phyloP scores from a whole-genome alignment of 2,329 filamentous ascomycete genomes.

The Trichophaea hybrida region DNA sequence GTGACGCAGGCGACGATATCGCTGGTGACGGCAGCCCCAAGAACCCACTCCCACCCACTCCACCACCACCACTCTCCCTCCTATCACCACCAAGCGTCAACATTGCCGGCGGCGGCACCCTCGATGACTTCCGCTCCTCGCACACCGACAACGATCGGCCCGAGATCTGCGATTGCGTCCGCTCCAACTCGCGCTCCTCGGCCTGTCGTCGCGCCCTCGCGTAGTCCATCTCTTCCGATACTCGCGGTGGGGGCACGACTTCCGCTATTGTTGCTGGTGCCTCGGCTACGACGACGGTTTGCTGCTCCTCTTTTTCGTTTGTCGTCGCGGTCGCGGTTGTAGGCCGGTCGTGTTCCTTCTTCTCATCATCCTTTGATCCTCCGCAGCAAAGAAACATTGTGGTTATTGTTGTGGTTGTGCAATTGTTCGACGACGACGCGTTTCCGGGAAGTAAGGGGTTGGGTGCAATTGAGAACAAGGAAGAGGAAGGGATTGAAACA shows the following conservation, averaged over 20 bases:
- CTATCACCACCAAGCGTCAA: not conserved
- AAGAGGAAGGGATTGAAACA: not conserved
- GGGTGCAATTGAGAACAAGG: not conserved
- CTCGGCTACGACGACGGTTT: not conserved
- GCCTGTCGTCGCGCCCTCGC: not conserved
- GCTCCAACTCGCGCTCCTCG: not conserved
- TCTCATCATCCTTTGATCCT: not conserved
- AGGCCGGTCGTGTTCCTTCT: not conserved
- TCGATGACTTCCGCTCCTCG: not conserved
- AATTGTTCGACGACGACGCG: not conserved
- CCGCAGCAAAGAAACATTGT: not conserved
- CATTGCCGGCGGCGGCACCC: not conserved
- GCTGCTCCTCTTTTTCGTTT: not conserved
- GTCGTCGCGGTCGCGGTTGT: not conserved
- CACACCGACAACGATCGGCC: not conserved
- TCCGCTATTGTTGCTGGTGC: not conserved
- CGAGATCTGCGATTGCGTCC: conserved; percentile 1
- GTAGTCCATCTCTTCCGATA: not conserved
- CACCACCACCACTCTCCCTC: not conserved
- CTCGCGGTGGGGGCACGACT: not conserved
- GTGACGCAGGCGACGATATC: not conserved
- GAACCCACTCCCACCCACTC: not conserved
- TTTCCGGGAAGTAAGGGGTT: not conserved
- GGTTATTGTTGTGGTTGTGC: not conserved
- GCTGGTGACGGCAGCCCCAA: not conserved